Conservation (phyloP, 176 grass and related monocot species). For the Hsuehochloa calcarea region DNA sequence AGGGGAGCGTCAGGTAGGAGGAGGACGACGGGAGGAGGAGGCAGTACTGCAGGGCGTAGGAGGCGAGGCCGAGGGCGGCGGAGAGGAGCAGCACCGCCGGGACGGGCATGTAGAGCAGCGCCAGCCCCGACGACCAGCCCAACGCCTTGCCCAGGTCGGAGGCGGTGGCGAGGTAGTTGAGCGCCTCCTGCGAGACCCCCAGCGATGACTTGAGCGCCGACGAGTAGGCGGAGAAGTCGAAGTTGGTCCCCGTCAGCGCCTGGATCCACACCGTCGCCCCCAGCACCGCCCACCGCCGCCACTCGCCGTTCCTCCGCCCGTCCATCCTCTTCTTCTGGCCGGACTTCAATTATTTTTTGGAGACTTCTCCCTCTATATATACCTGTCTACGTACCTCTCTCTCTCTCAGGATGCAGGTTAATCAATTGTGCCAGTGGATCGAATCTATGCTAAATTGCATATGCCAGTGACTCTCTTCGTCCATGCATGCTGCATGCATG, state of each 20-base stretch:
- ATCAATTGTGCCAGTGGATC: no score
- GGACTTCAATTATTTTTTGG: no score
- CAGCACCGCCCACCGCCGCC: conserved; percentile 70
- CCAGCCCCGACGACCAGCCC: conserved; percentile 82
- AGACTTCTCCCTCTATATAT: no score
- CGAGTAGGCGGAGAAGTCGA: conserved; percentile 97
- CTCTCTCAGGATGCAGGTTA: no score
- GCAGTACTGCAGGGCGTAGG: conserved; percentile 72
- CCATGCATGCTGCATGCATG: no score
- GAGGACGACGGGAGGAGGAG: conserved; percentile 32
- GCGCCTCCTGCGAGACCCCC: conserved; percentile 70
- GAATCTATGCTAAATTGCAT: no score
- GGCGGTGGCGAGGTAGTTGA: conserved; percentile 83
- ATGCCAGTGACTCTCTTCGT: no score
- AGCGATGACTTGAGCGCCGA: conserved; percentile 63
- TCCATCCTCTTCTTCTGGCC: not conserved
- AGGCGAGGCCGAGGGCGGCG: conserved; percentile 54
- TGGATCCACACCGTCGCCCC: conserved; percentile 84
- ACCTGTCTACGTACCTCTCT: no score
- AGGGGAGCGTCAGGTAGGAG: conserved; percentile 41
- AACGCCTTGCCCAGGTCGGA: conserved; percentile 89
- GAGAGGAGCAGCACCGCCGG: conserved; percentile 61
- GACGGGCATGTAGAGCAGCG: conserved; percentile 67
- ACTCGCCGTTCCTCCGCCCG: not conserved
- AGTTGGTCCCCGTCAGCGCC: conserved; percentile 91